Percentiles rank a stretch among this genome's conserved stretches.
These are phyloP conservation scores for Alternaria gaisen DNA, from an alignment of 2,329 filamentous ascomycete genomes.

Conservation along the genomic window DNA sequence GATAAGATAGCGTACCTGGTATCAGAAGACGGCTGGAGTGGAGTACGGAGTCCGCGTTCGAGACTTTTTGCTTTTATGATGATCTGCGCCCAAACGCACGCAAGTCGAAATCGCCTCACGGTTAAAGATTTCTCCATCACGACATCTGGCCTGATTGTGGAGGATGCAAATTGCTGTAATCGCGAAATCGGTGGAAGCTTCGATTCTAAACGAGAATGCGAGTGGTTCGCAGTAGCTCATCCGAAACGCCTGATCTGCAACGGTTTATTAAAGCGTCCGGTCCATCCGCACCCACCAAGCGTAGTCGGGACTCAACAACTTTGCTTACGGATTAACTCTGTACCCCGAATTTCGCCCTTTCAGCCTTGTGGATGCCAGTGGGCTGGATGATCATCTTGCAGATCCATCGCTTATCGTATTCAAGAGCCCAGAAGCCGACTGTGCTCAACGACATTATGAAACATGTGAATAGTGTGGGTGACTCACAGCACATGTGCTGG, in stretches of 20 bases:
- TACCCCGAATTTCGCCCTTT: background rate
- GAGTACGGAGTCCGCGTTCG: constrained; percentile 7
- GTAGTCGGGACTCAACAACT: constrained; percentile 2
- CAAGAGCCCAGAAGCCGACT: background rate
- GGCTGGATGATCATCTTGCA: constrained; percentile 1
- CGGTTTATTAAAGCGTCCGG: constrained; percentile 3
- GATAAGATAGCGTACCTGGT: constrained; percentile 8
- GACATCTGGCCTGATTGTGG: constrained; percentile 12
- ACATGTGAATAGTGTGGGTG: background rate
- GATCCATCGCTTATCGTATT: constrained; percentile 8
- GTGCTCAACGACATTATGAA: background rate
- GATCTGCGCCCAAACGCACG: constrained; percentile 8
- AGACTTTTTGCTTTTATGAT: constrained; percentile 12
- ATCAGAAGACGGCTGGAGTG: constrained; percentile 5
- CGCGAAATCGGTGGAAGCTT: background rate
- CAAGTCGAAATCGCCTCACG: background rate
- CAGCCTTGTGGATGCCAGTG: constrained; percentile 4
- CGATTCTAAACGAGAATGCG: background rate
- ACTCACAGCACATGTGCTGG: background rate
- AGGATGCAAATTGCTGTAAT: constrained; percentile 10
- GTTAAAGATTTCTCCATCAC: constrained; percentile 11
- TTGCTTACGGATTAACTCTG: background rate
- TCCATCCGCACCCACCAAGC: constrained; percentile 2
- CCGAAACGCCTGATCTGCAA: constrained; percentile 4
- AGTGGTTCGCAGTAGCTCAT: constrained; percentile 8